phyloP scores from a whole-genome alignment of 305 asterid species.

The Coffea humblotiana region DNA sequence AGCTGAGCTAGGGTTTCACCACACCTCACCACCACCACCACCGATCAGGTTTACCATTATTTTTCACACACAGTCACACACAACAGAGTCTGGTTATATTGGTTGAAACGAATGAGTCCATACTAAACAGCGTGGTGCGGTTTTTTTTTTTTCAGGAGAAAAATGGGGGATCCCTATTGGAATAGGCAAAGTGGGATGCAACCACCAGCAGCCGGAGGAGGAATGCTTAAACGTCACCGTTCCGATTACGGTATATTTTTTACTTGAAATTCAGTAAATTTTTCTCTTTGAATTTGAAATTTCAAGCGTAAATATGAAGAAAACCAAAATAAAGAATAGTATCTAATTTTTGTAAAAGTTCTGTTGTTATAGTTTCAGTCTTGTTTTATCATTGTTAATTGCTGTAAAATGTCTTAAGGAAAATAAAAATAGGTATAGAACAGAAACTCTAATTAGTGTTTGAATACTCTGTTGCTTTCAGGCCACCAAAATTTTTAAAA shows the following conservation, averaged over 20 bases:
- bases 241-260: conserved; percentile 34
- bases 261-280: neutral
- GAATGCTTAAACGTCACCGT: conserved; percentile 47
- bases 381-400: neutral
- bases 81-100: neutral
- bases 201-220: conserved; percentile 24
- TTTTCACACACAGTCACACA: neutral
- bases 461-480: neutral
- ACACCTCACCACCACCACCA: neutral
- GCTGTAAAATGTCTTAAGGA: neutral
- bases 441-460: neutral
- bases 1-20: conserved; percentile 21
- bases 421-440: neutral
- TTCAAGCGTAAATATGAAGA: neutral
- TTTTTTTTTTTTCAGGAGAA: conserved; percentile 10
- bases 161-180: conserved; percentile 51
- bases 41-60: conserved; percentile 9
- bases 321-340: no score
- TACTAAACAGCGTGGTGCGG: neutral
- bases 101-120: neutral
- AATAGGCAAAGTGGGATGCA: conserved; percentile 23
- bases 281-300: neutral
- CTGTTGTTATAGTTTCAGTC: neutral
- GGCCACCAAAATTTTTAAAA: neutral
- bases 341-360: neutral